Evolutionary conservation across 192 early-diverging fungal genomes (phyloP).

Genomic region (Rhizoclosmatium sp.): DNA sequence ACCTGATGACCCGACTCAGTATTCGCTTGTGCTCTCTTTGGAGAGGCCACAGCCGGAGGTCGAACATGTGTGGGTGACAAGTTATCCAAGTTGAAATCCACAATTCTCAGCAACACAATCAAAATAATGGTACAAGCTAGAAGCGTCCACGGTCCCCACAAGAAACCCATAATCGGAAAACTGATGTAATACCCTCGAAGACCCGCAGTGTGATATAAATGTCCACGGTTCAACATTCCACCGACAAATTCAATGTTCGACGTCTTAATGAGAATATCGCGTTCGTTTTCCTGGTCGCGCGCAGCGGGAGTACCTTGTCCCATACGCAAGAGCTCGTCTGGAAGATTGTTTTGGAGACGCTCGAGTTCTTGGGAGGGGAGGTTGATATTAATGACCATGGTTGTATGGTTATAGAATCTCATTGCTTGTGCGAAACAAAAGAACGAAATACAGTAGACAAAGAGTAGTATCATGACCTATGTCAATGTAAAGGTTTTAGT

Average conservation of each 20-base stretch:
- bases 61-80: neutral
- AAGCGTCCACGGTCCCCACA: constrained; percentile 52
- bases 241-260: constrained; percentile 30
- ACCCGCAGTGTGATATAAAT: constrained; percentile 31
- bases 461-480: constrained; percentile 29
- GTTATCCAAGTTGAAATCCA: constrained; percentile 46
- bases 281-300: neutral
- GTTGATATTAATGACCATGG: constrained; percentile 44
- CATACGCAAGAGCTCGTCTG: no score
- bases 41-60: neutral
- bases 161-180: constrained; percentile 15
- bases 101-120: constrained; percentile 35
- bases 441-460: constrained; percentile 30
- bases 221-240: constrained; percentile 46
- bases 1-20: no score
- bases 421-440: constrained; percentile 49
- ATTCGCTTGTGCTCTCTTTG: no score
- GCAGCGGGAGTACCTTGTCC: neutral
- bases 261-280: neutral
- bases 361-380: neutral
- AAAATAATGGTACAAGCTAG: constrained; percentile 33
- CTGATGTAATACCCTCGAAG: constrained; percentile 46
- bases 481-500: neutral
- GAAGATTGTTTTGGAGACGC: neutral
- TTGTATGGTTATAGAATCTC: constrained; percentile 52